A percentile compares a stretch with the other conserved stretches of the same genome.
These are phyloP conservation scores for Starmerella powellii DNA, from an alignment of 805 yeast species.

Conservation along the genomic window DNA sequence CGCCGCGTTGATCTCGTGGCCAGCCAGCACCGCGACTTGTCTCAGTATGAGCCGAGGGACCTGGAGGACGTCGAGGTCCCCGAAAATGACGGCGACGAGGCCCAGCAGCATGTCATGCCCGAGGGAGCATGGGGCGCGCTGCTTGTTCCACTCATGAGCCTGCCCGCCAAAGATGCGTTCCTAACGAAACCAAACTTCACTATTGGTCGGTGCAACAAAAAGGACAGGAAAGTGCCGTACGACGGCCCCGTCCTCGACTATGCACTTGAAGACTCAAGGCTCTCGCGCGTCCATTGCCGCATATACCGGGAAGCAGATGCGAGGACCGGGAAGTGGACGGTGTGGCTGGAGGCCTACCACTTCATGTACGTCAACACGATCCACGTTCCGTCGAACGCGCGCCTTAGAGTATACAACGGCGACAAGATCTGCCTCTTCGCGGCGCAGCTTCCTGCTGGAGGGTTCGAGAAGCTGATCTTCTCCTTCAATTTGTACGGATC, in stretches of 20 bases:
- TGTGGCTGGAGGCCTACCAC: slow-evolving; percentile 73
- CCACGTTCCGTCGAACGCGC: slow-evolving; percentile 52
- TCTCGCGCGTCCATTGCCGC: slow-evolving; percentile 76
- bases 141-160: slow-evolving; percentile 39
- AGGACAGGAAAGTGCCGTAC: slow-evolving; percentile 4
- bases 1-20: slow-evolving; percentile 10
- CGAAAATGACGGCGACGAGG: slow-evolving; percentile 4
- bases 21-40: slow-evolving; percentile 14
- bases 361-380: slow-evolving; percentile 54
- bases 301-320: slow-evolving; percentile 31
- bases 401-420: slow-evolving; percentile 43
- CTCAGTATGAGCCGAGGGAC: slow-evolving; percentile 22
- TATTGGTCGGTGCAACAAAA: slow-evolving; percentile 46
- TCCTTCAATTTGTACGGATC: slow-evolving; percentile 4
- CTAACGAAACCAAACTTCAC: slow-evolving; percentile 58
- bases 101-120: slow-evolving; percentile 28
- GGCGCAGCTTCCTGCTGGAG: slow-evolving; percentile 43
- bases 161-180: slow-evolving; percentile 37
- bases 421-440: slow-evolving; percentile 56
- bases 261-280: slow-evolving; percentile 54
- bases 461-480: slow-evolving; percentile 18
- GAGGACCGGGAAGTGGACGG: slow-evolving; percentile 40
- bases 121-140: slow-evolving; percentile 54
- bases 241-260: slow-evolving; percentile 35
- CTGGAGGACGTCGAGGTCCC: slow-evolving; percentile 16